Evolutionary conservation across 148 eudicot species (phyloP), one percentile per base, ranked within the genome.

Genomic region (Rhododendron henanense): DNA sequence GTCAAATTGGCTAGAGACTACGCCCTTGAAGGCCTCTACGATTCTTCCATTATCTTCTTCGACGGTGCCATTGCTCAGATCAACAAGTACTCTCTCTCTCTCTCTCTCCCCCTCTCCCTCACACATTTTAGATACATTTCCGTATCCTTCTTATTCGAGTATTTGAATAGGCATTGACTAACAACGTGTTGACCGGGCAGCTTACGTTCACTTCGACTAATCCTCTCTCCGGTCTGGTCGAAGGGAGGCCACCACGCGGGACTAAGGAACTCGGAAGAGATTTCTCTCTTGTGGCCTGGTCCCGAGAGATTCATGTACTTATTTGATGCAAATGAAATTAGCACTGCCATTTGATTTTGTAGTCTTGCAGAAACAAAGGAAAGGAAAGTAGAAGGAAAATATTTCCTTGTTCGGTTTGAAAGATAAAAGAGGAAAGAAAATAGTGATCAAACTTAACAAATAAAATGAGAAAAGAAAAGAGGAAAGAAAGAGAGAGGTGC

Each of bases 1-100:
- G 88, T 97, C 76, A 97, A 95, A 90, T 91, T 97, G 87, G 99
- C 99, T 3, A 92, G 99, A 83, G 98, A 97, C 50, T 95, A 97
- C 85, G 98, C 99, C 0, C 65, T 93, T 78, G 99, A 97, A 94
- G 99, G 99, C 10, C 90, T 93, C 47, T 97, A 97, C 71, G 99
- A 97, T 31, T 95, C 99, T 76, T 92, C 99, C 44, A 90, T 95
- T 31, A 97, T 97, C 93, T 97, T 97, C 96, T 97, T 97, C 85
- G 99, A 97, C 86, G 99, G 99, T 69, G 98, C 98, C 88, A 91
- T 97, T 82, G 99, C 99, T 87, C 99, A 97, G 93, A 97, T 97
- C 95, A 97, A 97, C 91, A 97, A 94, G 99, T 97, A 92, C 28
- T 53, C 28, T 23, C 76, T 82, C 41, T 83, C 11, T 9, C 50